Evolutionary conservation across 2,329 filamentous ascomycete species (phyloP).

Genomic region (Ceratocystis alfenasii): DNA sequence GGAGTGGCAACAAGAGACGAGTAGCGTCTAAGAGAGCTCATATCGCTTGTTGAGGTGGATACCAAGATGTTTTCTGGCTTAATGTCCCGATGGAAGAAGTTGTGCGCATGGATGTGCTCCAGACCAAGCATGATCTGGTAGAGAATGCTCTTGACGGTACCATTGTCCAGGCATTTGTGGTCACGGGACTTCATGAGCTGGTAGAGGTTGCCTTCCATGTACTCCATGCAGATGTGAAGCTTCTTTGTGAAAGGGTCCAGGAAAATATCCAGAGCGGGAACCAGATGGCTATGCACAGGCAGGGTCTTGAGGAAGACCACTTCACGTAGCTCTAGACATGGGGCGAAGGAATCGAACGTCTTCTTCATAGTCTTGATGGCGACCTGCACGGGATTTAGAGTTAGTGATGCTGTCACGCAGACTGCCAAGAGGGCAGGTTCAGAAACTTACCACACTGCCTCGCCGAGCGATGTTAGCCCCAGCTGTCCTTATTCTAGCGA

Average conservation of each 20-base stretch:
- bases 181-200: conserved; percentile 98
- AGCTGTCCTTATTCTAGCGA: conserved; percentile 82
- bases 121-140: conserved; percentile 94
- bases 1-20: conserved; percentile 88
- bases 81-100: conserved; percentile 98
- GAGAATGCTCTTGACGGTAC: conserved; percentile 91
- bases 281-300: conserved; percentile 77
- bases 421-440: neutral
- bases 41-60: conserved; percentile 73
- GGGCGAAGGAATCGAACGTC: conserved; percentile 82
- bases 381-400: conserved; percentile 45
- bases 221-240: conserved; percentile 97
- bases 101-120: conserved; percentile 92
- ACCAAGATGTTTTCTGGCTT: conserved; percentile 98
- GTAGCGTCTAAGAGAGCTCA: conserved; percentile 77
- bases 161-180: conserved; percentile 81
- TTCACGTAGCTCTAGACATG: conserved; percentile 86
- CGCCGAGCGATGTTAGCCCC: conserved; percentile 78
- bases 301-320: conserved; percentile 91
- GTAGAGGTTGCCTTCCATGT: conserved; percentile 98
- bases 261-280: conserved; percentile 97
- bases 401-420: neutral
- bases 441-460: conserved; percentile 70
- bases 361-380: conserved; percentile 99
- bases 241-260: conserved; percentile 92